Evolutionary conservation across 805 yeast genomes (phyloP).

Genomic region (Ogataea naganishii): DNA sequence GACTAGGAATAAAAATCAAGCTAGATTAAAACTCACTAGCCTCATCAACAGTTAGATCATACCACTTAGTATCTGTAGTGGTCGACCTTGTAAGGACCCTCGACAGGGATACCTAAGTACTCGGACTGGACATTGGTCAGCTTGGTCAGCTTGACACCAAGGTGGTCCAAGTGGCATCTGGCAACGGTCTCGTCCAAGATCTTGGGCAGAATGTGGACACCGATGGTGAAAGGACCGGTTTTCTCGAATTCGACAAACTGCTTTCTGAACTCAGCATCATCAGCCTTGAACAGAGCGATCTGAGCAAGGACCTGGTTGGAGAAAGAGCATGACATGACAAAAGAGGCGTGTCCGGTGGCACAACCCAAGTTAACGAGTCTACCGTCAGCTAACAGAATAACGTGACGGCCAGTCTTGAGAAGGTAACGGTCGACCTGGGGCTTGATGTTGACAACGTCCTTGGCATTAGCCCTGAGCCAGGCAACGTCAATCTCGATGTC

Average conservation of each 20-base stretch:
- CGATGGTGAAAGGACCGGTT: constrained; percentile 83
- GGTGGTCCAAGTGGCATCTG: constrained; percentile 88
- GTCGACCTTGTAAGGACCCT: constrained; percentile 98
- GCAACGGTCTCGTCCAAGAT: constrained; percentile 98
- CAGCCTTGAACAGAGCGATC: constrained; percentile 90
- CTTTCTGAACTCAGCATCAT: constrained; percentile 70
- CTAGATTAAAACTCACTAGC: constrained; percentile 1
- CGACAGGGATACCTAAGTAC: constrained; percentile 82
- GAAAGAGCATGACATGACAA: constrained; percentile 99
- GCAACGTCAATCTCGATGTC: constrained; percentile 99
- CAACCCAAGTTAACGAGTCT: constrained; percentile 99
- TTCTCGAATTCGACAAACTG: constrained; percentile 84
- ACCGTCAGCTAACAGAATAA: constrained; percentile 96
- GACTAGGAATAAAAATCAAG: constrained; percentile 5
- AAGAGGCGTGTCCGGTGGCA: constrained; percentile 99
- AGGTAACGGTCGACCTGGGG: constrained; percentile 98
- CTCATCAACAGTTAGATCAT: not conserved
- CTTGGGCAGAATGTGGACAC: constrained; percentile 96
- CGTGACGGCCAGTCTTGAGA: constrained; percentile 81
- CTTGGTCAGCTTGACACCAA: constrained; percentile 79
- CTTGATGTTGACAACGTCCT: constrained; percentile 91
- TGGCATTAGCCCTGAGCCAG: constrained; percentile 93
- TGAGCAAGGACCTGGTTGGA: constrained; percentile 99
- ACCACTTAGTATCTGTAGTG: constrained; percentile 84
- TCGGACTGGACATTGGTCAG: constrained; percentile 81